Evolutionary conservation across 2,329 filamentous ascomycete genomes (phyloP), one percentile per base, ranked within the genome.

Genomic region (Zasmidium cellare): DNA sequence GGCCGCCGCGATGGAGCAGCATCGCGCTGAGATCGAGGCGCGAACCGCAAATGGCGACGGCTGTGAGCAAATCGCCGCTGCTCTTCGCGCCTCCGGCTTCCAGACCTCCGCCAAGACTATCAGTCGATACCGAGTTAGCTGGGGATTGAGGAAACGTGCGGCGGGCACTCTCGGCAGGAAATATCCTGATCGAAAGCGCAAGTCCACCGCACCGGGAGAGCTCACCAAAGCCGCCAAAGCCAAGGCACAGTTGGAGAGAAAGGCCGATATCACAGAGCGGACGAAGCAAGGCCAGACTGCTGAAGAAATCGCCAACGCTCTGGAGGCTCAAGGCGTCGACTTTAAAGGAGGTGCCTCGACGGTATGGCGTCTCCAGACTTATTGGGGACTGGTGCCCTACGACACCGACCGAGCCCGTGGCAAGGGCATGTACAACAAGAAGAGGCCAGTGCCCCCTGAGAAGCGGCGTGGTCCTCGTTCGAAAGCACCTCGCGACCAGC

Each of bases 301-400:
- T 7, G 64, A 67, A 49, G 57, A 69, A 47, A 68, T 69, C 20
- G 61, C 62, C 18, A 63, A 53, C 18, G 60, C 62, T 14, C 50
- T 67, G n/a, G 51, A 61, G 38, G 60, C 61, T 23, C 50, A 64
- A 38, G 67, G 65, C 23, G 52, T 59, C 16, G 54, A 58, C 12
- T 46, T 69, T 41, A 64, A 62, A 47, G 61, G 56, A 19, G 66
- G 65, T 11, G 51, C 58, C 2, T 62, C 57, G 20, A 66, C 67
- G 3, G 58, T 69, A 11, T 66, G 52, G 50, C 53, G 67, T 19
- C 56, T 69, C 3, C 63, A 66, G 50, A 68, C 67, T 16, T 60
- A 51, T 35, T 69, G 65, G 65, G 59, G 62, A 2, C 44, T 69
- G 25, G 63, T 69, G 14, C 60, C 66, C 14, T 64, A 60, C 47